These are phyloP conservation scores for Leucosporidium yakuticum DNA, from an alignment of 768 basidiomycete genomes.

Conservation along the genomic window DNA sequence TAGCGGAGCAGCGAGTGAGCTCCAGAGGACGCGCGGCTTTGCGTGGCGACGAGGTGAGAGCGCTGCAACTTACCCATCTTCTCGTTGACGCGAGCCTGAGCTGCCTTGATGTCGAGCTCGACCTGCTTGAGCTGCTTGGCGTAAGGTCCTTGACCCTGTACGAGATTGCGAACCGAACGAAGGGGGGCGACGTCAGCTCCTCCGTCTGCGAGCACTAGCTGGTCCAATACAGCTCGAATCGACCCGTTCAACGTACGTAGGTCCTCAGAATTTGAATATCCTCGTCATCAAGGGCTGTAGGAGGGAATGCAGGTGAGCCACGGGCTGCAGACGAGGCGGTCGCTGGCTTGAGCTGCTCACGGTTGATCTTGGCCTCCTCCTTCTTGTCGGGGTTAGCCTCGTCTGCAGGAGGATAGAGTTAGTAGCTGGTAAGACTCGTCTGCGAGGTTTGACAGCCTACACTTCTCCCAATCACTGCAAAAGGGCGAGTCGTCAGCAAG, in stretches of 20 bases:
- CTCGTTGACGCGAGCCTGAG: slow-evolving; percentile 92
- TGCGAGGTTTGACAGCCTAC: slow-evolving; percentile 47
- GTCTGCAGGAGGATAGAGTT: slow-evolving; percentile 48
- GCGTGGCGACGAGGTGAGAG: background rate
- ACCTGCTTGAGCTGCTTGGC: slow-evolving; percentile 78
- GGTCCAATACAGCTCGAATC: background rate
- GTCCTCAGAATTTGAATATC: slow-evolving; percentile 99
- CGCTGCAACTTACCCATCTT: slow-evolving; percentile 64
- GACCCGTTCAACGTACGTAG: slow-evolving; percentile 55
- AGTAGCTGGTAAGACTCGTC: slow-evolving; percentile 7
- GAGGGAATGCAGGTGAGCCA: slow-evolving; percentile 18
- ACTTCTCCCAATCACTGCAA: slow-evolving; percentile 95
- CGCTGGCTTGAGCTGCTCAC: slow-evolving; percentile 1
- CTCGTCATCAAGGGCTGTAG: slow-evolving; percentile 83
- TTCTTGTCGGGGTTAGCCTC: slow-evolving; percentile 82
- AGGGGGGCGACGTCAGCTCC: slow-evolving; percentile 37
- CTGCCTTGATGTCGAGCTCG: slow-evolving; percentile 86
- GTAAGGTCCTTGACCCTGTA: slow-evolving; percentile 96
- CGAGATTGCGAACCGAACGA: slow-evolving; percentile 7
- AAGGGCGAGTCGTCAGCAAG: background rate
- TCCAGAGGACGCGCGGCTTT: background rate
- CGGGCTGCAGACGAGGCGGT: background rate
- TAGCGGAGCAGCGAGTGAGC: background rate
- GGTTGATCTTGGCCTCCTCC: slow-evolving; percentile 80
- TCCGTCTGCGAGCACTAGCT: background rate